These are phyloP conservation scores for Jamesozyma rosinii DNA, from an alignment of 805 yeast species.

Conservation along the genomic window DNA sequence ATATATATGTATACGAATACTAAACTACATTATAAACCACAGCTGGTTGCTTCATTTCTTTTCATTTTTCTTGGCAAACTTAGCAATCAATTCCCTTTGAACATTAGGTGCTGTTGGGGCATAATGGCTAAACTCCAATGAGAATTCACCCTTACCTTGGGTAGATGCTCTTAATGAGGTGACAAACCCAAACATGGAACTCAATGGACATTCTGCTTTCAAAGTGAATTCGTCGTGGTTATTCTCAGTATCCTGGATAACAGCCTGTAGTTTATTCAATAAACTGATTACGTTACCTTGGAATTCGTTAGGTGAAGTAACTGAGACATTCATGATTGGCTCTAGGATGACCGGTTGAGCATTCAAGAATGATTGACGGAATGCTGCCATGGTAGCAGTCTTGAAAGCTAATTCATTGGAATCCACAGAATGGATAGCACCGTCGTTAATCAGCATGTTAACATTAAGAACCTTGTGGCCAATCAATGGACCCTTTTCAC, in stretches of 20 bases:
- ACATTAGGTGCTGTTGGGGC: conserved; percentile 84
- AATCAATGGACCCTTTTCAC: conserved; percentile 91
- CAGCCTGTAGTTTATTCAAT: conserved; percentile 83
- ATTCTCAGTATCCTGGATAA: conserved; percentile 88
- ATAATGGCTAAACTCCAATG: conserved; percentile 88
- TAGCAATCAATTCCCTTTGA: conserved; percentile 83
- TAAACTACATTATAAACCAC: neutral
- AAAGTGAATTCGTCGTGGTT: conserved; percentile 91
- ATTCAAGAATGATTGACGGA: conserved; percentile 77
- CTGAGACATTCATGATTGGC: conserved; percentile 90
- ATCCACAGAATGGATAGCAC: conserved; percentile 95
- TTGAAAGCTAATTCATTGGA: conserved; percentile 93
- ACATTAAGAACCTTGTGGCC: conserved; percentile 93
- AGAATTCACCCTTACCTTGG: conserved; percentile 97
- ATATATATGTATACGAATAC: neutral
- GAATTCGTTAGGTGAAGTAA: conserved; percentile 92
- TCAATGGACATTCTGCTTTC: conserved; percentile 91
- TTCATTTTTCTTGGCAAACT: conserved; percentile 45
- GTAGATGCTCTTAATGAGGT: conserved; percentile 91
- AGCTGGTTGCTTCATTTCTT: conserved; percentile 18
- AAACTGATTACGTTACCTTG: conserved; percentile 89
- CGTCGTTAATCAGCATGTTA: conserved; percentile 89
- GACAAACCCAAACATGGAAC: conserved; percentile 93
- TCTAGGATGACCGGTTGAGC: conserved; percentile 85
- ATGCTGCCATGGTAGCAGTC: conserved; percentile 85